Conservation (phyloP, 164 flowering plant species). For the Sedum album region DNA sequence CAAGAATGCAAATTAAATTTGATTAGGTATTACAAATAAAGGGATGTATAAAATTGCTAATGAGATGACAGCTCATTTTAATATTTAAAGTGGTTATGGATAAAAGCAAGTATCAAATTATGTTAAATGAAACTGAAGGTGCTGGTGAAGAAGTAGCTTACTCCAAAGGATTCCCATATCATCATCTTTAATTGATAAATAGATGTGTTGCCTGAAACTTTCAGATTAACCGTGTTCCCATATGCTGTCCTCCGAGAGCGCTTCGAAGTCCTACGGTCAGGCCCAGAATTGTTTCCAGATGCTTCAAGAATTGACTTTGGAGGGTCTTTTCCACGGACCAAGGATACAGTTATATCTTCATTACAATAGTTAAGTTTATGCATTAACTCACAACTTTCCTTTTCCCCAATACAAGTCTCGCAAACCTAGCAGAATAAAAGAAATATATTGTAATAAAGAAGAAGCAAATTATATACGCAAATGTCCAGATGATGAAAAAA, state of each 20-base stretch:
- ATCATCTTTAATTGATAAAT: conserved; percentile 92
- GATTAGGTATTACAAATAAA: background rate
- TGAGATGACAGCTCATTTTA: background rate
- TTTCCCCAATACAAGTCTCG: conserved; percentile 89
- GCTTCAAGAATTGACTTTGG: conserved; percentile 82
- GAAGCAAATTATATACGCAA: background rate
- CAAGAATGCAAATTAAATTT: background rate
- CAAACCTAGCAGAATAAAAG: conserved; percentile 45
- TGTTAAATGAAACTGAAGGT: background rate
- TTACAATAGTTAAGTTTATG: conserved; percentile 64
- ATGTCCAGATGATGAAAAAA: background rate
- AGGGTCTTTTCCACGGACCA: conserved; percentile 83
- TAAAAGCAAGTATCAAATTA: background rate
- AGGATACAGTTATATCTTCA: conserved; percentile 59
- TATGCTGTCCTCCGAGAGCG: conserved; percentile 60
- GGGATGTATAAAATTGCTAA: background rate
- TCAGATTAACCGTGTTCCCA: conserved; percentile 58
- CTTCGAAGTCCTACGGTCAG: conserved; percentile 81
- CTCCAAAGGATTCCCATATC: conserved; percentile 99
- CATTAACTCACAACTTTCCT: conserved; percentile 77
- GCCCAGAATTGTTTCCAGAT: conserved; percentile 45
- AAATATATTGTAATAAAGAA: background rate
- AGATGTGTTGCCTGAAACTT: conserved; percentile 83
- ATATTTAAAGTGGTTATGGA: background rate
- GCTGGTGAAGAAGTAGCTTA: conserved; percentile 24